Evolutionary conservation across 306 rosid genomes (phyloP), one percentile per base, ranked within the genome.

Genomic region (Quercus glauca): DNA sequence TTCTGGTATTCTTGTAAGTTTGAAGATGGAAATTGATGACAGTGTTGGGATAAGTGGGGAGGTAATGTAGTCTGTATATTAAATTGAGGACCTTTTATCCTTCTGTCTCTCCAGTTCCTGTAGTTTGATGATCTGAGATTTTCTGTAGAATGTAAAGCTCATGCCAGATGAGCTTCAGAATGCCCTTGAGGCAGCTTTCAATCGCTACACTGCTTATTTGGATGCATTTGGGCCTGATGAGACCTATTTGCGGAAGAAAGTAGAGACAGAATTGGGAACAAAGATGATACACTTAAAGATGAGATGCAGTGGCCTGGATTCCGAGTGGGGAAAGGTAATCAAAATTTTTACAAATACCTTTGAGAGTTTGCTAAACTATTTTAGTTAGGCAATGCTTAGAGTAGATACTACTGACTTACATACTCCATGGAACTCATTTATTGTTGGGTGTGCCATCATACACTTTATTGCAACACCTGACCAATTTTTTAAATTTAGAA

Each of bases 281-380:
- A 88, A 88, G 89, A 76, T 95, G 97, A 91, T 95, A 78, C 87
- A 91, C 86, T 85, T 95, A 79, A 95, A 95, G 86, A 91, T 95
- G 96, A 89, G 99, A 84, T 93, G 94, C 87, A 74, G 97, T 74
- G 92, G 94, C 78, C 83, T 95, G 26, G 93, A 86, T 52, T 76
- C 97, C 35, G 94, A 89, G 82, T 95, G 99, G 99, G 98, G 97
- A 82, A 91, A 93, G 98, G 99, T 95, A 89, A 78, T 41, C 5
- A 75, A 60, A 78, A 60, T 19, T 77, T 78, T 65, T 28, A 28
- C 28, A 19, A 11, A 4, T 49, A 2, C 69, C 18, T 41, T 11
- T 3, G 1, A 15, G 25, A 17, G 52, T 29, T 67, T 21, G 3
- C 41, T 49, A 19, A 5, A 31, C 18, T 57, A 3, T 33, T 49